phyloP scores from a whole-genome alignment of 257 asterid genomes.

The Penstemon davidsonii region DNA sequence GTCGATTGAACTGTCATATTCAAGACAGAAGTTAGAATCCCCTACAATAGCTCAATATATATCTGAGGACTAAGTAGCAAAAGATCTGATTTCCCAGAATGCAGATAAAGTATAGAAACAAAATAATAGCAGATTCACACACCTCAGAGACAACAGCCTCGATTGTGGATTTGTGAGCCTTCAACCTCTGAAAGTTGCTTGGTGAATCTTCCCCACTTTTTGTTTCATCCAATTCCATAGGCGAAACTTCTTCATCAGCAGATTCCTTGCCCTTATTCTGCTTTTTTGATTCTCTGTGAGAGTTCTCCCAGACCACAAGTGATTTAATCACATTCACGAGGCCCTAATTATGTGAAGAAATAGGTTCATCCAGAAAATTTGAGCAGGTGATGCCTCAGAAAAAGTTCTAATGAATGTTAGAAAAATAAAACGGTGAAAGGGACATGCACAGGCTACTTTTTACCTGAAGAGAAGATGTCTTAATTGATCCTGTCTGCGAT shows the following conservation, averaged over 20 bases:
- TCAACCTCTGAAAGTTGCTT: conserved; percentile 85
- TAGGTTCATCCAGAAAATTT: conserved; percentile 28
- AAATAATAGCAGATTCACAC: conserved; percentile 31
- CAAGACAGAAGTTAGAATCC: conserved; percentile 29
- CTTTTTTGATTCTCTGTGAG: conserved; percentile 61
- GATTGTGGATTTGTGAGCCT: conserved; percentile 92
- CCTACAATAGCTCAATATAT: conserved; percentile 24
- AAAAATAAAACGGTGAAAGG: conserved; percentile 18
- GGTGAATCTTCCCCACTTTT: conserved; percentile 70
- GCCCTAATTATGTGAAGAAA: conserved; percentile 53
- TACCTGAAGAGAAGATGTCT: conserved; percentile 93
- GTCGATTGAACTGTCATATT: conserved; percentile 74
- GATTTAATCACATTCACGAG: conserved; percentile 86
- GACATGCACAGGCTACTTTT: conserved; percentile 29
- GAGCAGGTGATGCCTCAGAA: conserved; percentile 18
- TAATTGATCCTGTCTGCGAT: conserved; percentile 76
- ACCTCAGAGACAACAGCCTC: conserved; percentile 98
- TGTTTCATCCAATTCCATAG: conserved; percentile 56
- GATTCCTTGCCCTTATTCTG: conserved; percentile 48
- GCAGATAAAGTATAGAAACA: conserved; percentile 31
- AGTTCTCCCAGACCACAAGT: conserved; percentile 83
- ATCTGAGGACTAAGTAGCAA: conserved; percentile 9
- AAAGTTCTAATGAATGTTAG: conserved; percentile 9
- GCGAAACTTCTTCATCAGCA: conserved; percentile 49
- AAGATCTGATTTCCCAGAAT: conserved; percentile 19